Base-by-base conservation (phyloP, 2,329 filamentous ascomycete species). In the Colletotrichum chrysophilum region DNA sequence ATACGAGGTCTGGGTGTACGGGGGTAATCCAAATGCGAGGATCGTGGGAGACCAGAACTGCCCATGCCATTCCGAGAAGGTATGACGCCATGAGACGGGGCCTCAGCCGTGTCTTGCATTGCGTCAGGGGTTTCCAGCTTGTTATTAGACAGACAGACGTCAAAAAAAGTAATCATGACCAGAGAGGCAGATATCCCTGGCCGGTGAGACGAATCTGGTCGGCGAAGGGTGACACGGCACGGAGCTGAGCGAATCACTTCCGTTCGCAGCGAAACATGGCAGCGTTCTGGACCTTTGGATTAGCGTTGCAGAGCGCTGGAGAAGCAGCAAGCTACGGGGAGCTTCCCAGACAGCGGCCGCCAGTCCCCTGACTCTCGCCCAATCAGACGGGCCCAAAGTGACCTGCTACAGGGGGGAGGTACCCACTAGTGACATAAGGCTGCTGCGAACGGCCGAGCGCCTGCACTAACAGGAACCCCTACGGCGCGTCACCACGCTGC, bases 391-490 rank as follows among this genome's bases (percentile, higher is more conserved):
- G 1, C 38, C 10, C 2, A 9, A 26, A 28, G 6, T 9, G 32
- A 13, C 21, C 36, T 43, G 30, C 10, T 43, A 24, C 70, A 75
- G 58, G 73, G 73, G 68, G 61, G 5, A 60, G 62, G 38, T 64
- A 16, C 26, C 73, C 73, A 68, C 21, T 28, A 12, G 73, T 68
- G 62, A 73, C 64, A 75, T 58, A 75, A 72, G 70, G 73, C 21
- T 67, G 62, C 70, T 61, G 73, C 73, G 70, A 73, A 73, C 70
- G 38, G 69, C 21, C 66, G 24, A 55, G 5, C 69, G 21, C 18
- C 16, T 56, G 67, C 67, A 61, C 67, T 65, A 64, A 65, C 68
- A 55, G 28, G 12, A 38, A 10, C 38, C n/a, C 26, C 60, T 43
- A 62, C 21, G 26, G 18, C 36, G 14, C 34, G 32, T 67, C 48